A percentile compares a stretch with the other conserved stretches of the same genome.
Conservation (phyloP, 768 basidiomycete species). For the Psilocybe cyanescens region DNA sequence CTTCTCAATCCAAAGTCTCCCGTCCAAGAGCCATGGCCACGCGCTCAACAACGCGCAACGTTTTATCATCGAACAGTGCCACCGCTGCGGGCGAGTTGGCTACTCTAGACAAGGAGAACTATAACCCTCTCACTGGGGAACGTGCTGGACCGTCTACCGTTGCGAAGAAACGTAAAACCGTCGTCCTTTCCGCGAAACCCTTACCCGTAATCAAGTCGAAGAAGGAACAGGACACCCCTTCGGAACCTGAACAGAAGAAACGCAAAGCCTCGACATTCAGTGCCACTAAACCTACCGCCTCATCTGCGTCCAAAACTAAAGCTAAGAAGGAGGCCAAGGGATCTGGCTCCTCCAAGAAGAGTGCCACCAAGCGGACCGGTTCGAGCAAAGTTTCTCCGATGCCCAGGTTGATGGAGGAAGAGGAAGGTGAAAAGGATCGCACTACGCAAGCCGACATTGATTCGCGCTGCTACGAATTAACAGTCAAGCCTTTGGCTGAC, state of each 20-base stretch:
- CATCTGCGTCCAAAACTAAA: conserved; percentile 34
- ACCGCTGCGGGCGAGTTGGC: conserved; percentile 38
- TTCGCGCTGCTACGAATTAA: conserved; percentile 80
- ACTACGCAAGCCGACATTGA: conserved; percentile 61
- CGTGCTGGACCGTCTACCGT: conserved; percentile 45
- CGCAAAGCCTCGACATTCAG: conserved; percentile 51
- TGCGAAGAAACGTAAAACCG: conserved; percentile 69
- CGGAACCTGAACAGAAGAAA: conserved; percentile 59
- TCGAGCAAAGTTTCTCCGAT: conserved; percentile 59
- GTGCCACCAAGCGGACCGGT: conserved; percentile 33
- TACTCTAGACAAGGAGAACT: conserved; percentile 75
- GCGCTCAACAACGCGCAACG: conserved; percentile 33
- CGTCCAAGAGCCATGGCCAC: conserved; percentile 30
- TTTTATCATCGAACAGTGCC: conserved; percentile 25
- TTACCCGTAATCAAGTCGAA: conserved; percentile 46
- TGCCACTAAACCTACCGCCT: conserved; percentile 29
- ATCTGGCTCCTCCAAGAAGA: conserved; percentile 37
- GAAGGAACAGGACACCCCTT: conserved; percentile 37
- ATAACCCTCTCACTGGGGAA: conserved; percentile 74
- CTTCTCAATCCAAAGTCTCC: conserved; percentile 32
- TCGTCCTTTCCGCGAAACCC: conserved; percentile 58
- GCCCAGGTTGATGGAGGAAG: conserved; percentile 59
- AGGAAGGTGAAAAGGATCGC: conserved; percentile 37
- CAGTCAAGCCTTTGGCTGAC: conserved; percentile 78
- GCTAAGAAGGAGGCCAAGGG: conserved; percentile 36